A percentile compares a stretch with the other conserved stretches of the same genome.
Conservation (phyloP, 2,329 filamentous ascomycete genomes). For the Arthrinium puccinioides region DNA sequence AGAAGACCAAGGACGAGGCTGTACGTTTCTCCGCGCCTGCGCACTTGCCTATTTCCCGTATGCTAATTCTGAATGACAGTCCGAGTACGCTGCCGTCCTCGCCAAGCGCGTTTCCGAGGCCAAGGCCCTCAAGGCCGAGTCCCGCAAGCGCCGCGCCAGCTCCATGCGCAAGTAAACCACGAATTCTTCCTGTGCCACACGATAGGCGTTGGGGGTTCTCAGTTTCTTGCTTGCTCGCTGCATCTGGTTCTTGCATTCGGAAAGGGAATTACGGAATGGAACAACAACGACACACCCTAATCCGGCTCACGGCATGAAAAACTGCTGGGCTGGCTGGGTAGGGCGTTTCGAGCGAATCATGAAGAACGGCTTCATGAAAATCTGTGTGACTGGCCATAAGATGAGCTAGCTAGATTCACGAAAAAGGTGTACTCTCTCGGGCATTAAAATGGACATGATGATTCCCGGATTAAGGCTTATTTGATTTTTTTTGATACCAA, state of each 20-base stretch:
- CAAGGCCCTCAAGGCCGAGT: constrained; percentile 88
- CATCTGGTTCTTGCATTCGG: constrained; percentile 28
- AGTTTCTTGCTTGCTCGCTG: constrained; percentile 13
- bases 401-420: constrained; percentile 1
- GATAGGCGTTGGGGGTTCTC: constrained; percentile 22
- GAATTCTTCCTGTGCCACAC: constrained; percentile 16
- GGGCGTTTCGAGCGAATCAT: no score
- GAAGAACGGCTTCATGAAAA: no score
- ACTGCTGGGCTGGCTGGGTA: no score
- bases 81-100: constrained; percentile 93
- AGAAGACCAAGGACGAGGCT: constrained; percentile 98
- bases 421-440: constrained; percentile 2
- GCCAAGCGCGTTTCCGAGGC: constrained; percentile 96
- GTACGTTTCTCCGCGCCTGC: constrained; percentile 50
- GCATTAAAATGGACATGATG: constrained; percentile 3
- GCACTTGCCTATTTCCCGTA: background rate
- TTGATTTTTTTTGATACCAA: background rate
- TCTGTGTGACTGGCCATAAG: no score
- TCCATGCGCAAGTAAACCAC: constrained; percentile 81
- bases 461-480: constrained; percentile 2
- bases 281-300: no score
- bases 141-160: constrained; percentile 93
- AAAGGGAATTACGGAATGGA: no score
- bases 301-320: no score
- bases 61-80: constrained; percentile 43